Percentiles rank a stretch among this genome's conserved stretches.
These are phyloP conservation scores for Beauveria sp. DNA, from an alignment of 2,329 filamentous ascomycete genomes.

Conservation along the genomic window DNA sequence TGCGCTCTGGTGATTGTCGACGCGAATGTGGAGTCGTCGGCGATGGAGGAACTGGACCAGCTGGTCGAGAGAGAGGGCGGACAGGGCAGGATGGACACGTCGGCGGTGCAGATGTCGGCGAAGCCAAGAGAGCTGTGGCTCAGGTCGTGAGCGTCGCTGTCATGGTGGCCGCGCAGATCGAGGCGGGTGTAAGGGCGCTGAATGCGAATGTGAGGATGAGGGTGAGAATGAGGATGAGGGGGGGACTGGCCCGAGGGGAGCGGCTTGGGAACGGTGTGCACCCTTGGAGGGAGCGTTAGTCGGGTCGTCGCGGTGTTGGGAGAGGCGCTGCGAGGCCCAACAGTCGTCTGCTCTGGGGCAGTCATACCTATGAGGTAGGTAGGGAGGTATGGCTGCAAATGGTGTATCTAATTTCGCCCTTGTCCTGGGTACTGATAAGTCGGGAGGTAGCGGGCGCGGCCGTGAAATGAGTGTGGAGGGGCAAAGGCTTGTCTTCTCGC, in stretches of 20 bases:
- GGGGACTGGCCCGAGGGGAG: slow-evolving; percentile 8
- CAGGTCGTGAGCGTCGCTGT: slow-evolving; percentile 3
- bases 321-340: background rate
- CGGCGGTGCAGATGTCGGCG: slow-evolving; percentile 1
- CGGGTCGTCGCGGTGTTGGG: background rate
- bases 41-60: slow-evolving; percentile 11
- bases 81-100: background rate
- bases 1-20: slow-evolving; percentile 6
- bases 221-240: slow-evolving; percentile 2
- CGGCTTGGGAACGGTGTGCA: slow-evolving; percentile 8
- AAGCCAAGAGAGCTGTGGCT: background rate
- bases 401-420: background rate
- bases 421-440: background rate
- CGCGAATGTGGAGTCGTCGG: slow-evolving; percentile 11
- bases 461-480: slow-evolving; percentile 1
- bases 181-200: slow-evolving; percentile 9
- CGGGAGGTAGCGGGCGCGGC: no score
- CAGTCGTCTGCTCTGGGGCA: background rate
- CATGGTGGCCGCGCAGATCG: slow-evolving; percentile 9
- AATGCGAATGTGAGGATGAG: slow-evolving; percentile 10
- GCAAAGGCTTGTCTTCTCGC: background rate
- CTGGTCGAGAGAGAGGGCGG: slow-evolving; percentile 3
- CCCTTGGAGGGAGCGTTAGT: slow-evolving; percentile 5
- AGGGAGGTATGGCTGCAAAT: background rate
- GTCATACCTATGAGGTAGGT: background rate